Conservation (phyloP, 805 yeast genomes). For the Lipomyces anomalus region DNA sequence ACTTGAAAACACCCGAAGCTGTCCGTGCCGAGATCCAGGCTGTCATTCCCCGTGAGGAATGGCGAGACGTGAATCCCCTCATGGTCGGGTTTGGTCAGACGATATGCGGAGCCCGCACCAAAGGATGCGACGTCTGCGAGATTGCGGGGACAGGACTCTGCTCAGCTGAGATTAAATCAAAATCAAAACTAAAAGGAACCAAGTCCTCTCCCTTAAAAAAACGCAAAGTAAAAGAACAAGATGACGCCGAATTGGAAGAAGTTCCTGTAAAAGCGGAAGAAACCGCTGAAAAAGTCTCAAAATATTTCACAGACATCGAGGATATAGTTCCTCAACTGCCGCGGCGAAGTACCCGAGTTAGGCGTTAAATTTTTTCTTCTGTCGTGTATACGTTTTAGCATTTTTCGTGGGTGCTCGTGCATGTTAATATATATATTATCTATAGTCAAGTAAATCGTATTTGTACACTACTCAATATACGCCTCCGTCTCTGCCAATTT, state of each 20-base stretch:
- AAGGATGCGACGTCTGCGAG: slow-evolving; percentile 66
- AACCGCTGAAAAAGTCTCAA: background rate
- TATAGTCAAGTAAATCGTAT: background rate
- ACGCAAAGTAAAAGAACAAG: background rate
- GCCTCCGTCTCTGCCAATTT: slow-evolving; percentile 61
- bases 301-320: background rate
- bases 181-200: slow-evolving; percentile 1
- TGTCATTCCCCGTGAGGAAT: slow-evolving; percentile 67
- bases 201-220: too few species aligned
- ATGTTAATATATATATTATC: too few species aligned
- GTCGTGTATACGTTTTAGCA: too few species aligned
- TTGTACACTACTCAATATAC: slow-evolving; percentile 14
- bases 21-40: slow-evolving; percentile 62
- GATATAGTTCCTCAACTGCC: background rate
- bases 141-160: slow-evolving; percentile 52
- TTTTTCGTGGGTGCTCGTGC: too few species aligned
- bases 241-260: background rate
- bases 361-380: background rate
- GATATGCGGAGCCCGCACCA: slow-evolving; percentile 55
- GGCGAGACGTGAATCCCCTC: slow-evolving; percentile 82
- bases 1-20: slow-evolving; percentile 61
- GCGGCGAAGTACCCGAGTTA: background rate
- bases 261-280: background rate
- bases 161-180: slow-evolving; percentile 37
- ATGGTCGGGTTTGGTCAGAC: slow-evolving; percentile 93